A percentile compares a stretch with the other conserved stretches of the same genome.
These are phyloP conservation scores for Trypanosoma melophagium DNA, from an alignment of 208 protist genomes.

Conservation along the genomic window DNA sequence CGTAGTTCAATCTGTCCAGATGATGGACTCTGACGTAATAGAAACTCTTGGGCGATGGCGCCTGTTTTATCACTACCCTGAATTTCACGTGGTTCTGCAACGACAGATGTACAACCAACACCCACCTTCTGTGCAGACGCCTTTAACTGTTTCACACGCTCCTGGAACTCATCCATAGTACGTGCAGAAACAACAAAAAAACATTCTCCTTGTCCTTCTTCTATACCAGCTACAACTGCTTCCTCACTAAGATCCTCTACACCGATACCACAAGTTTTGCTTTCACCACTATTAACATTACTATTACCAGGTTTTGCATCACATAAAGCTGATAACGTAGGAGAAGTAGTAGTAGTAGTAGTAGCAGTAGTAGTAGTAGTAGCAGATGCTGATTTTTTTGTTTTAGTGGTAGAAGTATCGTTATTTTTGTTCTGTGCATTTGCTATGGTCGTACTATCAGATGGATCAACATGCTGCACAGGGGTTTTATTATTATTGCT, in stretches of 20 bases:
- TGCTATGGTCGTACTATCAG: background rate
- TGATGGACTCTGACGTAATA: slow-evolving; percentile 50
- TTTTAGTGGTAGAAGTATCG: background rate
- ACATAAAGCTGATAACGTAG: too few species aligned
- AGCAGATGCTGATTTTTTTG: background rate
- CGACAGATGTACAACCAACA: slow-evolving; percentile 40
- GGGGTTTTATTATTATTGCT: background rate
- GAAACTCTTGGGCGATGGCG: slow-evolving; percentile 70
- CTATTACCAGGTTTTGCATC: background rate
- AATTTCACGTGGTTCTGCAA: slow-evolving; percentile 59
- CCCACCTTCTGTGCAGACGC: slow-evolving; percentile 29
- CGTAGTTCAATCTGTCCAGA: slow-evolving; percentile 77
- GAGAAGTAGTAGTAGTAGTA: background rate
- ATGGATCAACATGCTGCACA: slow-evolving; percentile 18
- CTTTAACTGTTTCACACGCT: slow-evolving; percentile 32
- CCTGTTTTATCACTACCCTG: slow-evolving; percentile 20
- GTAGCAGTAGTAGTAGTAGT: background rate
- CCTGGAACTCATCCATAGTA: slow-evolving; percentile 31
- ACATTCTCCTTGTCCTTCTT: slow-evolving; percentile 68
- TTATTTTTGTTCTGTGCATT: background rate
- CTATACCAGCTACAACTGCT: slow-evolving; percentile 35
- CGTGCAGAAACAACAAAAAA: slow-evolving; percentile 54
- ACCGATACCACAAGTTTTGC: slow-evolving; percentile 7
- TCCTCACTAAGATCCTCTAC: slow-evolving; percentile 41
- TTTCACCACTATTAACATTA: background rate